A percentile compares a stretch with the other conserved stretches of the same genome.
phyloP scores from a whole-genome alignment of 495 filamentous ascomycete species.

The Penicillium silybi region DNA sequence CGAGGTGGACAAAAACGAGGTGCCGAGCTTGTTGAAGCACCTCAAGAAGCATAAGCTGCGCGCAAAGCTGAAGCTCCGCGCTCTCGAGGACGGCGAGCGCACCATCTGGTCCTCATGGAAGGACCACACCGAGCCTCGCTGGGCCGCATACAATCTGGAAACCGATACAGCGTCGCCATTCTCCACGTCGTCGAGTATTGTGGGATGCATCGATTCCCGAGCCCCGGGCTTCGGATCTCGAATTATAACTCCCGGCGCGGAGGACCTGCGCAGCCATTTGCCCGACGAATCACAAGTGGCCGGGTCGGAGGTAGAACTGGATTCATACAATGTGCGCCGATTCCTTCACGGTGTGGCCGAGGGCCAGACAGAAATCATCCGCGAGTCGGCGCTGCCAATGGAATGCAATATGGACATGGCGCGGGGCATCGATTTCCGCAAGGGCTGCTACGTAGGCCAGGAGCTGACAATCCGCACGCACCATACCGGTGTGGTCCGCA shows the following conservation, averaged over 20 bases:
- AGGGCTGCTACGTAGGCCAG: slow-evolving; percentile 96
- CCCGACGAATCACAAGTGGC: slow-evolving; percentile 33
- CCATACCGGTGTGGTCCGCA: slow-evolving; percentile 89
- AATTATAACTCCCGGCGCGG: slow-evolving; percentile 43
- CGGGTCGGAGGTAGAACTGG: slow-evolving; percentile 32
- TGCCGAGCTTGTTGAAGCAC: slow-evolving; percentile 58
- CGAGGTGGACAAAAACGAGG: slow-evolving; percentile 71
- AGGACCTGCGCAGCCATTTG: slow-evolving; percentile 36
- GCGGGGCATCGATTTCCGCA: slow-evolving; percentile 82
- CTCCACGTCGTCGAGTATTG: slow-evolving; percentile 19
- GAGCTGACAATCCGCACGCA: slow-evolving; percentile 93
- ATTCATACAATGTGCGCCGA: slow-evolving; percentile 62
- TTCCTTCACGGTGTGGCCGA: slow-evolving; percentile 79
- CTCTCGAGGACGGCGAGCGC: slow-evolving; percentile 59
- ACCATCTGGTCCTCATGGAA: slow-evolving; percentile 68
- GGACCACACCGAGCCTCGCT: slow-evolving; percentile 37
- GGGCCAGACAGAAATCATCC: slow-evolving; percentile 71
- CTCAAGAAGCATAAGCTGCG: slow-evolving; percentile 80
- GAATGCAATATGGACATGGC: slow-evolving; percentile 83
- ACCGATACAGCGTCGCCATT: slow-evolving; percentile 30
- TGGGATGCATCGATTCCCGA: slow-evolving; percentile 56
- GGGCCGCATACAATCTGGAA: slow-evolving; percentile 45
- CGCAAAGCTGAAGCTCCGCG: slow-evolving; percentile 65
- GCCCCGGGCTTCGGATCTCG: slow-evolving; percentile 67
- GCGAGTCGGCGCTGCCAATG: slow-evolving; percentile 66